phyloP scores from a whole-genome alignment of 305 asterid genomes.

The Rubia tinctorum region DNA sequence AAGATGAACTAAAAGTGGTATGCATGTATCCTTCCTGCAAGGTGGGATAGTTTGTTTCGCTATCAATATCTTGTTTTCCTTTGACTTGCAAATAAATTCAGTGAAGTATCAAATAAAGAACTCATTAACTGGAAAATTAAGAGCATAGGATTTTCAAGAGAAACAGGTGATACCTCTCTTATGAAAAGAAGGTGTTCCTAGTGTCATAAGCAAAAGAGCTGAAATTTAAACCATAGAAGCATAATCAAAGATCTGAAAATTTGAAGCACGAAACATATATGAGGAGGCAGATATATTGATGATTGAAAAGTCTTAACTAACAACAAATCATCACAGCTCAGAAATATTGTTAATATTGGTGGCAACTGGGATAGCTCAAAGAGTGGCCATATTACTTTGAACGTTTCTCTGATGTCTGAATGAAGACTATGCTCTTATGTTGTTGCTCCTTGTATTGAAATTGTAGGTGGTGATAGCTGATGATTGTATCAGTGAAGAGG shows the following conservation, averaged over 20 bases:
- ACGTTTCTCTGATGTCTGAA: not conserved
- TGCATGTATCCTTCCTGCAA: slow-evolving; percentile 85
- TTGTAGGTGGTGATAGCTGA: slow-evolving; percentile 66
- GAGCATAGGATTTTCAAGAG: slow-evolving; percentile 4
- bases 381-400: too few species aligned
- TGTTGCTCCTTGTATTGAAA: not conserved
- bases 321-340: not conserved
- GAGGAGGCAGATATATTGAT: not conserved
- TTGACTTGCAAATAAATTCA: slow-evolving; percentile 34
- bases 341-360: not conserved
- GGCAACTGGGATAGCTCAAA: not conserved
- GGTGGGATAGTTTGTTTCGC: slow-evolving; percentile 58
- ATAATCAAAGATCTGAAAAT: not conserved
- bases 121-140: not conserved
- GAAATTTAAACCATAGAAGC: slow-evolving; percentile 27
- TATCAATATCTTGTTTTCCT: slow-evolving; percentile 49
- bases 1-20: slow-evolving; percentile 1
- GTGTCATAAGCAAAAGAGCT: slow-evolving; percentile 38
- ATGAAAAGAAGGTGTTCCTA: slow-evolving; percentile 47
- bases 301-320: not conserved
- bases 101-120: not conserved
- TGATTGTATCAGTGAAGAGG: slow-evolving; percentile 64
- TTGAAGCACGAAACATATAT: not conserved
- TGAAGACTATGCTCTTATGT: not conserved
- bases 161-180: slow-evolving; percentile 56